phyloP scores from a whole-genome alignment of 208 protist species.

The Strigomonas galati region DNA sequence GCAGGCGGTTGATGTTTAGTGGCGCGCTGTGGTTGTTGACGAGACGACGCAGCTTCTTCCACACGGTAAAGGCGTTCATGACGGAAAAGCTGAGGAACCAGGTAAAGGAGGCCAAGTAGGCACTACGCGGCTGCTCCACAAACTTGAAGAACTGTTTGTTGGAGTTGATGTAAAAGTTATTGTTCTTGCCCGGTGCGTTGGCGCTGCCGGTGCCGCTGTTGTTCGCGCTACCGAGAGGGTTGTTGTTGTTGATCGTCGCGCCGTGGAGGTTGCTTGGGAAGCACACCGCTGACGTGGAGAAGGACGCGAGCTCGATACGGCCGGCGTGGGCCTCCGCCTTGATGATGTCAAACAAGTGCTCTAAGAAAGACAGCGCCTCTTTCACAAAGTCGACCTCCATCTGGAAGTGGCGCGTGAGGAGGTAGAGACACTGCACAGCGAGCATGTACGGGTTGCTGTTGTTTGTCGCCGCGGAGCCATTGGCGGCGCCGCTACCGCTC shows the following conservation, averaged over 20 bases:
- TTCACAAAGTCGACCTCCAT: slow-evolving; percentile 57
- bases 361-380: slow-evolving; percentile 43
- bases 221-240: slow-evolving; percentile 18
- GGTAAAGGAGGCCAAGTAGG: slow-evolving; percentile 40
- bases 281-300: slow-evolving; percentile 11
- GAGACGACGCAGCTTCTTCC: slow-evolving; percentile 44
- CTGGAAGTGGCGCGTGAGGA: slow-evolving; percentile 87
- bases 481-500: slow-evolving; percentile 5
- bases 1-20: neutral
- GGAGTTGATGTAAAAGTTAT: neutral
- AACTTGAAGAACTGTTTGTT: slow-evolving; percentile 1
- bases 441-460: slow-evolving; percentile 52
- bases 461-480: slow-evolving; percentile 44
- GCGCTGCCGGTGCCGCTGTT: slow-evolving; percentile 23
- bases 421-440: slow-evolving; percentile 73
- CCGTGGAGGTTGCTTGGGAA: neutral
- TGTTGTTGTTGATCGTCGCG: neutral
- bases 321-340: slow-evolving; percentile 19
- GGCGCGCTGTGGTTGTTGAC: neutral
- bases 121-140: slow-evolving; percentile 17
- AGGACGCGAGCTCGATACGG: slow-evolving; percentile 9
- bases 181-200: slow-evolving; percentile 4
- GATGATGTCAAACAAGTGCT: slow-evolving; percentile 39
- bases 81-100: slow-evolving; percentile 72
- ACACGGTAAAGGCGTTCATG: slow-evolving; percentile 60